Conservation (phyloP, 176 grass and related monocot species). For the Rhynchospora pubera region DNA sequence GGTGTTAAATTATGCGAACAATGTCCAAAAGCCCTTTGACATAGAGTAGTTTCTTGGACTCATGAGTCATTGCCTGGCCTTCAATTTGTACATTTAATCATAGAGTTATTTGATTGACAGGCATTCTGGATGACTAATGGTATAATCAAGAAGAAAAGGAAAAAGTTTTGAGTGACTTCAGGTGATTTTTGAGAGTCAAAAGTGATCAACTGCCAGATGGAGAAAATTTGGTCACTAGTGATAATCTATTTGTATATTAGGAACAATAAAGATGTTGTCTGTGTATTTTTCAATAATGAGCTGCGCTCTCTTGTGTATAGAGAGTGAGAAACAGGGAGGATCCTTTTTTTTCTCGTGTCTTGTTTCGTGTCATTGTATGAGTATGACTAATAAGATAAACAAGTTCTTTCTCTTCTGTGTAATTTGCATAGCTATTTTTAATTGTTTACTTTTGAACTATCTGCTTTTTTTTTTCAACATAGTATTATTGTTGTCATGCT, state of each 20-base stretch:
- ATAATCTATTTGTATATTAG: background rate
- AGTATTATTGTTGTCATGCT: too few relatives aligned
- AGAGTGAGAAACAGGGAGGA: background rate
- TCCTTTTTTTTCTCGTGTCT: too few relatives aligned
- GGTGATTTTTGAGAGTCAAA: background rate
- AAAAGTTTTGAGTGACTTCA: background rate
- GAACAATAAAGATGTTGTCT: background rate
- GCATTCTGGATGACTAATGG: background rate
- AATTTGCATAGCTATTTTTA: background rate
- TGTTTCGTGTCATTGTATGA: background rate
- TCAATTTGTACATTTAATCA: background rate
- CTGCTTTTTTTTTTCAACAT: too few relatives aligned
- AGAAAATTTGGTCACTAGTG: background rate
- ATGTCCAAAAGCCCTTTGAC: background rate
- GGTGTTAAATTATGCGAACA: background rate
- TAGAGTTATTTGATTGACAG: background rate
- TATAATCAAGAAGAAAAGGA: too few relatives aligned
- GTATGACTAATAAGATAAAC: constrained; percentile 3
- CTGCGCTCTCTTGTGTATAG: background rate
- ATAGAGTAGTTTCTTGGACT: background rate
- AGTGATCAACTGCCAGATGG: background rate
- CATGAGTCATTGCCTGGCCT: background rate
- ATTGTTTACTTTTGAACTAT: background rate
- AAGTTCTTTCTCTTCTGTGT: background rate
- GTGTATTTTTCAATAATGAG: constrained; percentile 1